Conservation (phyloP, 768 basidiomycete genomes). For the Terana coerulea region DNA sequence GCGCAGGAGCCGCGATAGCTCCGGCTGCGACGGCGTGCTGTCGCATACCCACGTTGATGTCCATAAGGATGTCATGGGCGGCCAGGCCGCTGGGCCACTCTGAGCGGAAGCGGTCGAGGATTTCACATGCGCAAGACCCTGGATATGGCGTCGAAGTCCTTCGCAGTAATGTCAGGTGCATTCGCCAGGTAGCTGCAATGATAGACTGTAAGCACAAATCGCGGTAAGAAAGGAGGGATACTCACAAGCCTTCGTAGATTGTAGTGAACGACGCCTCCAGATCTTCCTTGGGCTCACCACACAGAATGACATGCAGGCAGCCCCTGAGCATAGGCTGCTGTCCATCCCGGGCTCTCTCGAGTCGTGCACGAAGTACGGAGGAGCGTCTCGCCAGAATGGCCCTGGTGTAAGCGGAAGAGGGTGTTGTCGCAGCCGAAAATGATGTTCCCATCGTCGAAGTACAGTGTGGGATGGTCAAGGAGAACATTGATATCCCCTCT, state of each 20-base stretch:
- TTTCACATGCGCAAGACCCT: conserved; percentile 11
- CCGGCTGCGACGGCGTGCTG: too few species aligned
- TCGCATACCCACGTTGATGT: too few species aligned
- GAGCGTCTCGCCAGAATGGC: conserved; percentile 10
- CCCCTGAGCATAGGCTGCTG: conserved; percentile 2
- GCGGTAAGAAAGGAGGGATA: background rate
- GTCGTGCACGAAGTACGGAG: conserved; percentile 2
- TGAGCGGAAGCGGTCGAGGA: conserved; percentile 2
- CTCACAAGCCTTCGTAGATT: conserved; percentile 18
- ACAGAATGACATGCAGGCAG: background rate
- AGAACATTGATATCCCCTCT: background rate
- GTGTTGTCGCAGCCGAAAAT: conserved; percentile 3
- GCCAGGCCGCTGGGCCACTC: conserved; percentile 8
- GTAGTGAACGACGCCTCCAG: conserved; percentile 11
- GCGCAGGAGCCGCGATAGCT: too few species aligned
- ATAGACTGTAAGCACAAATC: too few species aligned
- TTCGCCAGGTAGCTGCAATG: too few species aligned
- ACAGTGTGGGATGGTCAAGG: conserved; percentile 1
- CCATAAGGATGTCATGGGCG: background rate
- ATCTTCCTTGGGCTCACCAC: conserved; percentile 14
- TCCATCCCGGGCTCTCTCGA: background rate
- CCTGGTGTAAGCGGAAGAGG: background rate
- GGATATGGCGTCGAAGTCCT: too few species aligned
- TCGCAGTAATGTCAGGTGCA: too few species aligned
- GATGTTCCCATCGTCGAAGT: conserved; percentile 6